These are phyloP conservation scores for Solanum peruvianum DNA, from an alignment of 257 asterid species.

Conservation along the genomic window DNA sequence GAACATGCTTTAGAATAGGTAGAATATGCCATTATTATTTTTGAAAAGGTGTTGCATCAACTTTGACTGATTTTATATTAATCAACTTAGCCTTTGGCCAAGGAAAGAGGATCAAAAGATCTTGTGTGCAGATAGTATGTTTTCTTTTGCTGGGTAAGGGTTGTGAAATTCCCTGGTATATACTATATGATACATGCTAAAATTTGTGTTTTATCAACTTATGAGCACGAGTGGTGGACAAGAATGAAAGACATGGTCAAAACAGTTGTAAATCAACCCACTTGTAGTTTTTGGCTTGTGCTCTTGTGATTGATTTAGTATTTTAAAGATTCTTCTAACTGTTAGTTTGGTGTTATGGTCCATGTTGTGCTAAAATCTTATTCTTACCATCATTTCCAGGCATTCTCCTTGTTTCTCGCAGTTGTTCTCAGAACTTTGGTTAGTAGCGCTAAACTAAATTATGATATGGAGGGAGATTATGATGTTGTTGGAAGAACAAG, in stretches of 20 bases:
- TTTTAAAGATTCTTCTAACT: neutral
- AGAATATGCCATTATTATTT: neutral
- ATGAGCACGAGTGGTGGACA: neutral
- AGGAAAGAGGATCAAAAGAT: neutral
- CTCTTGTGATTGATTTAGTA: neutral
- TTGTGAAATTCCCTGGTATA: neutral
- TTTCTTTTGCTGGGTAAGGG: neutral
- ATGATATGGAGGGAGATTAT: slow-evolving; percentile 42
- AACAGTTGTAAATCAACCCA: neutral
- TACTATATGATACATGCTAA: neutral
- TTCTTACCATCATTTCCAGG: slow-evolving; percentile 33
- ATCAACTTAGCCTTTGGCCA: neutral
- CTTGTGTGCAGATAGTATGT: neutral
- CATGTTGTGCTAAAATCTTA: neutral
- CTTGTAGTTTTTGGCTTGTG: neutral
- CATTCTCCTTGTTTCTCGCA: slow-evolving; percentile 45
- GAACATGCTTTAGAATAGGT: neutral
- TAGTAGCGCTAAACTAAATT: slow-evolving; percentile 31
- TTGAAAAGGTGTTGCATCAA: neutral
- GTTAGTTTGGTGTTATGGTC: neutral
- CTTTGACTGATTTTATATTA: neutral
- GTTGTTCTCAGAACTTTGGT: slow-evolving; percentile 57
- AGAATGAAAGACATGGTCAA: neutral
- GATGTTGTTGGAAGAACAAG: slow-evolving; percentile 29
- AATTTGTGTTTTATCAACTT: neutral